phyloP scores from a whole-genome alignment of 2,329 filamentous ascomycete species.

The Fusarium sp. region DNA sequence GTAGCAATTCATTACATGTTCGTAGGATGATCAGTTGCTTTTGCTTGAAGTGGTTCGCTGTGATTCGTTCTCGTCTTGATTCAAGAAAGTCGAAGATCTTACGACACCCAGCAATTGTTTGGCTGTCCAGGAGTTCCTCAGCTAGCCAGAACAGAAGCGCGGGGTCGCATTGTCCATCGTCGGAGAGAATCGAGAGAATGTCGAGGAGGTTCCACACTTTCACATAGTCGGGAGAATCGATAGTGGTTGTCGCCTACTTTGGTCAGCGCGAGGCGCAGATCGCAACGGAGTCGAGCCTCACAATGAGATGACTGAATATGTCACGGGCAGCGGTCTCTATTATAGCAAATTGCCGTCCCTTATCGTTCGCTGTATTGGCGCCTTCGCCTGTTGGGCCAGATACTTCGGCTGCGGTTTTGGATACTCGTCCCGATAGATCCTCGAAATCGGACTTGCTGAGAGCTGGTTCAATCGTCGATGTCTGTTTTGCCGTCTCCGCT shows the following conservation, averaged over 20 bases:
- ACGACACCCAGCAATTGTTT: conserved; percentile 92
- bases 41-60: conserved; percentile 82
- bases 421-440: conserved; percentile 63
- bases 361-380: conserved; percentile 59
- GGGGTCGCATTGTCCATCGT: conserved; percentile 83
- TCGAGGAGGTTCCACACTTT: conserved; percentile 95
- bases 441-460: conserved; percentile 79
- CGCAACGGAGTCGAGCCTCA: conserved; percentile 61
- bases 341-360: conserved; percentile 73
- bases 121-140: conserved; percentile 95
- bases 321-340: conserved; percentile 88
- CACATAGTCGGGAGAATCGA: conserved; percentile 84
- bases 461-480: conserved; percentile 78
- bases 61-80: conserved; percentile 90
- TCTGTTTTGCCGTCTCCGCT: conserved; percentile 72
- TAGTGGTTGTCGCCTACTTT: conserved; percentile 77
- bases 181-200: conserved; percentile 88
- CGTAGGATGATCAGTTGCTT: conserved; percentile 93
- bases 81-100: conserved; percentile 96
- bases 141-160: conserved; percentile 90
- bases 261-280: conserved; percentile 52
- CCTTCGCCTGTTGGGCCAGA: conserved; percentile 49
- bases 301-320: conserved; percentile 84
- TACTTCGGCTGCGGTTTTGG: conserved; percentile 52
- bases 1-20: conserved; percentile 94